Base-by-base conservation (phyloP, 805 yeast species). In the Nakazawaea peltata region DNA sequence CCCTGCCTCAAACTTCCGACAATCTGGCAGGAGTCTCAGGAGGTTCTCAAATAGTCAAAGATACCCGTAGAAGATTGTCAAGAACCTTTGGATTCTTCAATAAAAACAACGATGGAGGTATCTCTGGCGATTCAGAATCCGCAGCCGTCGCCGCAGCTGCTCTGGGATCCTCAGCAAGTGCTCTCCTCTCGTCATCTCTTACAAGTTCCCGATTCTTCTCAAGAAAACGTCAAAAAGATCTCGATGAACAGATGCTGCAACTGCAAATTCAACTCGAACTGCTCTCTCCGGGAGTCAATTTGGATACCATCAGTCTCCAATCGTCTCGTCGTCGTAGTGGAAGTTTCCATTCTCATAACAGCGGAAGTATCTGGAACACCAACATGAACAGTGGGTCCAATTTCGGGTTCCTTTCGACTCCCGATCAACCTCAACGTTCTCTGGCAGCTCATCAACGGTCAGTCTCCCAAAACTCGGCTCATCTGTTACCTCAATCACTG, bases 291-390 rank as follows among this genome's bases (percentile, higher is more conserved):
- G n/a, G n/a, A n/a, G n/a, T n/a, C n/a, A n/a, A n/a, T n/a, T n/a
- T n/a, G n/a, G n/a, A n/a, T n/a, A n/a, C n/a, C n/a, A n/a, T n/a
- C n/a, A n/a, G n/a, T n/a, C n/a, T n/a, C n/a, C n/a, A n/a, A n/a
- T n/a, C n/a, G n/a, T n/a, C n/a, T n/a, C n/a, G n/a, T n/a, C n/a
- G n/a, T 5, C 45, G 62, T 37, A 56, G 61, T 39, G 48, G 56
- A 1, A 54, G 60, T 42, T 53, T 55, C 33, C 27, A 32, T 27
- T 32, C 36, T 29, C 36, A 32, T 29, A 28, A 12, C 21, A 30
- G 39, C 44, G 23, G 10, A 7, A 56, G 60, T 37, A 57, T 55
- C 26, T 54, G 61, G 60, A 57, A 54, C 32, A 49, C 46, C 17
- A 29, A 26, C 12, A 26, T 34, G 9, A 37, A 33, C 19, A 37